Base-by-base conservation (phyloP, 2,329 filamentous ascomycete species). In the Fusarium armeniacum region DNA sequence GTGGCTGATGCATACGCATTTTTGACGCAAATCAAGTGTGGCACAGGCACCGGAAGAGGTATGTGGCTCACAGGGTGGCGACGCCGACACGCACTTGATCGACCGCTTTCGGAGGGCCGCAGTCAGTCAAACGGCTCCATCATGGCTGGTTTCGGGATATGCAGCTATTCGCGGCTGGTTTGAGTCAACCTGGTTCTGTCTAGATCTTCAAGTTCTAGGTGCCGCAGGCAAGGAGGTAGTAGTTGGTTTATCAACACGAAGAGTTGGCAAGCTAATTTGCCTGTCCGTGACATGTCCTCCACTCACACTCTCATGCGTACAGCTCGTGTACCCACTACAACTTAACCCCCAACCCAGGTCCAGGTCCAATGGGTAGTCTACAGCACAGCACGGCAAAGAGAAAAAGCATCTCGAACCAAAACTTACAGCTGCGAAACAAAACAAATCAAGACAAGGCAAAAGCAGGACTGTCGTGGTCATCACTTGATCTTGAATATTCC, bases 111-210 rank as follows among this genome's bases (percentile, higher is more conserved):
- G 52, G 58, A 15, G 33, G 18, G 18, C 26, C 22, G 60, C 41
- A 52, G 40, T 35, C 22, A 32, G 32, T 40, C 30, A 62, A 69
- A 36, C 60, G 51, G 55, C 40, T 28, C 46, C 33, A 20, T 15
- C 33, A 43, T 51, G 50, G 65, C 66, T 69, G 66, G 61, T 57
- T 69, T 54, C 47, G 43, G 60, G 33, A 43, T 43, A 50, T 65
- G 54, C 60, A 69, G 41, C 54, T 61, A 68, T 69, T 54, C 40
- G 41, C 36, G 13, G 28, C 28, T 8, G 28, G 22, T 15, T n/a
- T 20, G 13, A 52, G 28, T 30, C 56, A 24, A 30, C 26, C 43
- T 44, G 41, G 57, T 41, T 60, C n/a, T 35, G 41, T 30, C 47
- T 28, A 51, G 33, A 51, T 38, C 47, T 54, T 30, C 26, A n/a